phyloP scores from a whole-genome alignment of 1,284 basidiomycete genomes.

The Hypsizygus ulmarius region DNA sequence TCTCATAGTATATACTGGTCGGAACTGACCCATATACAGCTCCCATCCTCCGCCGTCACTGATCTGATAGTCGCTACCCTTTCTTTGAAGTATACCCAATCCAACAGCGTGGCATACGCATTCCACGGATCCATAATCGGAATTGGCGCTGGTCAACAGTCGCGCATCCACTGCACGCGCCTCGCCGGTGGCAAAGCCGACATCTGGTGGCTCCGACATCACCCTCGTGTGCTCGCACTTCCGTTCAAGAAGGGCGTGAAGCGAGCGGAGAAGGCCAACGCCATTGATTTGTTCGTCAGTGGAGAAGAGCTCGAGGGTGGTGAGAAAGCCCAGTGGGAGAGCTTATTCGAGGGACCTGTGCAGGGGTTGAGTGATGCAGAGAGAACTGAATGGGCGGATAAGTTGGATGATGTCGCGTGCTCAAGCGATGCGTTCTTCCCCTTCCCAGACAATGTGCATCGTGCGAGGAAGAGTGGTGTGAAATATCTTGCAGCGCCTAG shows the following conservation, averaged over 20 bases:
- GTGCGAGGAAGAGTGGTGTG: constrained; percentile 89
- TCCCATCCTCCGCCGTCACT: constrained; percentile 71
- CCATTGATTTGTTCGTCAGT: constrained; percentile 95
- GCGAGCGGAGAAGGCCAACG: constrained; percentile 97
- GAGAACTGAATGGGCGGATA: constrained; percentile 67
- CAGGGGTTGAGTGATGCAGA: constrained; percentile 70
- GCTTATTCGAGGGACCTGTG: constrained; percentile 78
- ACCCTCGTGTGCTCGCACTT: constrained; percentile 86
- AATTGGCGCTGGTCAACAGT: constrained; percentile 97
- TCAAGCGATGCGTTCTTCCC: constrained; percentile 99
- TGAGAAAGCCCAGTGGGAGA: constrained; percentile 92
- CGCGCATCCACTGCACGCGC: constrained; percentile 98
- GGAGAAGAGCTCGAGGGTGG: constrained; percentile 85
- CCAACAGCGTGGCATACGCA: constrained; percentile 97
- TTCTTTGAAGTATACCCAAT: constrained; percentile 98
- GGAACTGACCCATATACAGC: constrained; percentile 36
- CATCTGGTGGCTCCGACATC: constrained; percentile 98
- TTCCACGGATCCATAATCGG: constrained; percentile 93
- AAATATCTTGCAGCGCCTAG: constrained; percentile 92
- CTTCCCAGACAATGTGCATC: constrained; percentile 97
- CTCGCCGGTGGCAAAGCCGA: constrained; percentile 98
- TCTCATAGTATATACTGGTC: neutral
- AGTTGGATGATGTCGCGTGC: constrained; percentile 85
- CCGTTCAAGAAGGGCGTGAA: constrained; percentile 98
- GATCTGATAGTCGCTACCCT: constrained; percentile 95